Evolutionary conservation across 495 filamentous ascomycete genomes (phyloP), one percentile per base, ranked within the genome.

Genomic region (Penicillium arizonense): DNA sequence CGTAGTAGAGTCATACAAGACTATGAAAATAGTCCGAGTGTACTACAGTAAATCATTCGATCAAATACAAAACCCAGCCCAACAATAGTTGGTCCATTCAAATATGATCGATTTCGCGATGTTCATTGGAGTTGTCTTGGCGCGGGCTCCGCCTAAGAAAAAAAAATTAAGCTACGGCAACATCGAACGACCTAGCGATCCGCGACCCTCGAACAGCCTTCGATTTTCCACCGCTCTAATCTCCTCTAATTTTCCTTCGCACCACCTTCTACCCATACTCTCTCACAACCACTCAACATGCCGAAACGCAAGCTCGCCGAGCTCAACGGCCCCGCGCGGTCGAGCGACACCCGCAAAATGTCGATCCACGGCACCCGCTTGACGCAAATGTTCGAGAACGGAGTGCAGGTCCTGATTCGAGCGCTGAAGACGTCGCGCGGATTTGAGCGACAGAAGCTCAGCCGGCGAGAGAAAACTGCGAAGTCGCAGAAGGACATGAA

Each of bases 361-460:
- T 62, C 59, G 7, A 59, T 77, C 23, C 71, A 70, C 54, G 62
- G 61, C 11, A 57, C 62, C 23, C 69, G 74, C 11, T 55, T 88
- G 21, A 73, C 76, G 16, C 72, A 79, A 41, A 79, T 83, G 36
- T 75, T 91, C 54, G 65, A 77, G 10, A 74, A 82, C 47, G 79
- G 79, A 54, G 79, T 82, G 30, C 81, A 79, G 47, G 65, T 81
- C 18, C 76, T 96, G 8, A 77, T 79, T 40, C 78, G 83, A 18
- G 87, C 83, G 0, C 75, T 96, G 34, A 96, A 94, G 67, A 74
- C 82, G 1, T 88, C 87, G 23, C 91, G 90, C 52, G 90, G 88
- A 13, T 93, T 93, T 67, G 92, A 96, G 72, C 78, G 90, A 56
- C 92, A 96, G 71, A 96, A 96, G 51, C 77, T 91, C 39, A 84